Evolutionary conservation across 768 basidiomycete species (phyloP).

Genomic region (Rhodocollybia butyracea): DNA sequence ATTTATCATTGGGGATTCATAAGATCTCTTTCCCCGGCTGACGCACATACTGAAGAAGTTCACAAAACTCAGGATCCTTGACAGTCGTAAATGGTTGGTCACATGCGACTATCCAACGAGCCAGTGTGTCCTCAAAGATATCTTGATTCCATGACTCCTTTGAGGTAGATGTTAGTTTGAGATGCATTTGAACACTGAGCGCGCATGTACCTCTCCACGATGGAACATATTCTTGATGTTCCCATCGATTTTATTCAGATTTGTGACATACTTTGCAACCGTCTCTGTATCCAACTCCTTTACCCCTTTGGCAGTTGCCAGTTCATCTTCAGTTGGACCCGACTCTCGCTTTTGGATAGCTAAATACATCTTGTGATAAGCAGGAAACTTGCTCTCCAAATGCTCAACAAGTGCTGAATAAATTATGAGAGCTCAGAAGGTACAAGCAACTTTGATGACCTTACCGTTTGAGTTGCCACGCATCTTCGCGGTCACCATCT

Average conservation of each 20-base stretch:
- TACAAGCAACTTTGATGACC: neutral
- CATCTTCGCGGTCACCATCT: neutral
- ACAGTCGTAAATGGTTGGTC: constrained; percentile 21
- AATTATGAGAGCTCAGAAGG: neutral
- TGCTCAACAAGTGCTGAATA: neutral
- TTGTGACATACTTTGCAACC: neutral
- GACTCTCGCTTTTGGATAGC: neutral
- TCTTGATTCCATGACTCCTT: neutral
- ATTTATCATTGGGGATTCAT: neutral
- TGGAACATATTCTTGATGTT: neutral
- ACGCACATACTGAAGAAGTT: constrained; percentile 15
- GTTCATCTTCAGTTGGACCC: neutral
- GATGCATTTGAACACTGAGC: neutral
- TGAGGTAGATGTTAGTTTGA: neutral
- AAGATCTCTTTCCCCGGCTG: neutral
- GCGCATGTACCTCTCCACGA: neutral
- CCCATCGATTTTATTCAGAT: neutral
- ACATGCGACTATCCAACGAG: constrained; percentile 10
- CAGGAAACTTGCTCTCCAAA: neutral
- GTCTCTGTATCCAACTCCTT: neutral
- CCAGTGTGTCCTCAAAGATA: constrained; percentile 9
- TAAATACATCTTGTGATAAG: neutral
- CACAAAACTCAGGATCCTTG: constrained; percentile 14
- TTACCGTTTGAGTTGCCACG: neutral
- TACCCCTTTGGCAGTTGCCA: neutral